Conservation (phyloP, 352 stramenopile genomes). For the Poterioochromonas sp. region DNA sequence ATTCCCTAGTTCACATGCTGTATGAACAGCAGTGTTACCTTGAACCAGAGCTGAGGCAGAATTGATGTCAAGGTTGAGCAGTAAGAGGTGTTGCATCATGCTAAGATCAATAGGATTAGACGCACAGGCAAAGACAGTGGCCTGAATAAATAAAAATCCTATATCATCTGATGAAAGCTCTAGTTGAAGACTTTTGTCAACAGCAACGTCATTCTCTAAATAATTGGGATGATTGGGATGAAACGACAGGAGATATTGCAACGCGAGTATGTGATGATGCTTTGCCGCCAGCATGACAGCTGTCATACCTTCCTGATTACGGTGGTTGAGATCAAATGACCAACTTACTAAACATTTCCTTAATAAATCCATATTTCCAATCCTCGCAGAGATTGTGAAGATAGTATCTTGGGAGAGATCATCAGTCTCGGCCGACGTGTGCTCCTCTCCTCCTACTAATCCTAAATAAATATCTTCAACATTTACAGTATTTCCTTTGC, state of each 20-base stretch:
- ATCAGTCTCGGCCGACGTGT: neutral
- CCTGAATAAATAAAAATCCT: neutral
- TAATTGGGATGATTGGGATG: neutral
- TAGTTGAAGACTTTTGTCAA: neutral
- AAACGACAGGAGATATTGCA: constrained; percentile 11
- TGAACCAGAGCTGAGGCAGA: neutral
- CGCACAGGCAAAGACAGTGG: neutral
- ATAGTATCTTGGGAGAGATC: constrained; percentile 12
- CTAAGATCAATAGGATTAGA: neutral
- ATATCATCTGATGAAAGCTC: neutral
- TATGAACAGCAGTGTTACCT: neutral
- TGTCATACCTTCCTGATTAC: neutral
- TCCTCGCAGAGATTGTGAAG: neutral
- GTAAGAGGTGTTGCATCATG: constrained; percentile 19
- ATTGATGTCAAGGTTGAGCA: neutral
- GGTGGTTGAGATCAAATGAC: constrained; percentile 20
- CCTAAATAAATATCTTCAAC: constrained; percentile 21
- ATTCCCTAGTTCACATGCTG: neutral
- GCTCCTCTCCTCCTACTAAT: neutral
- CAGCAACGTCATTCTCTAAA: neutral
- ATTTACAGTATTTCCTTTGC: neutral
- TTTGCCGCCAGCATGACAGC: neutral
- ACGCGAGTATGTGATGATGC: neutral
- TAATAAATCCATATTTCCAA: constrained; percentile 1
- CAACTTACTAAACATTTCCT: constrained; percentile 1